Conservation (phyloP, 2,329 filamentous ascomycete genomes). For the Ceratocystis lukuohia region DNA sequence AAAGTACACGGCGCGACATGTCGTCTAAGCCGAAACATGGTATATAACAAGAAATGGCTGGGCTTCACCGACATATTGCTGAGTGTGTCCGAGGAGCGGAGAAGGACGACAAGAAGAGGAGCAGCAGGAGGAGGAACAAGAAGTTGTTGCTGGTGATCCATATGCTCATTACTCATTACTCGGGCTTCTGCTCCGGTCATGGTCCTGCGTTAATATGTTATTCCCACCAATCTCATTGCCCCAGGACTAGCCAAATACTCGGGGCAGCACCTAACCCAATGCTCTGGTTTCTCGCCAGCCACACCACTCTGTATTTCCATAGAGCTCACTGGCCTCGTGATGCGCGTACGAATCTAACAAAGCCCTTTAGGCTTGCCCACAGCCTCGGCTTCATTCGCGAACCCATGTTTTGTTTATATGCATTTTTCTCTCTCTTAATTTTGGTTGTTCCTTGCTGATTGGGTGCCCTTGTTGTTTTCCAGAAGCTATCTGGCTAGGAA, state of each 20-base stretch:
- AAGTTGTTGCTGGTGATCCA: too few relatives aligned
- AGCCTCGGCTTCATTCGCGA: neutral
- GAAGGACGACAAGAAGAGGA: too few relatives aligned
- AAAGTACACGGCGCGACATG: conserved; percentile 2
- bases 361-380: neutral
- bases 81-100: neutral
- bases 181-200: too few relatives aligned
- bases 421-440: neutral
- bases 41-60: neutral
- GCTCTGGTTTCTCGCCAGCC: neutral
- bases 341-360: neutral
- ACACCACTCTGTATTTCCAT: neutral
- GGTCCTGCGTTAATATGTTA: too few relatives aligned
- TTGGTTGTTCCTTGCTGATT: neutral
- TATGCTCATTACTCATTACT: too few relatives aligned
- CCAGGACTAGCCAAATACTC: neutral
- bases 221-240: neutral
- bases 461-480: neutral
- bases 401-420: neutral
- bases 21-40: conserved; percentile 5
- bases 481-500: neutral
- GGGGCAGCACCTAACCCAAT: neutral
- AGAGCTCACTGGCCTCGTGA: neutral
- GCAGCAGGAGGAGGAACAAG: too few relatives aligned
- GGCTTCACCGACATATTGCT: neutral